Percentiles rank a stretch among this genome's conserved stretches.
phyloP scores from a whole-genome alignment of 2,329 filamentous ascomycete genomes.

The Tolypocladium paradoxum region DNA sequence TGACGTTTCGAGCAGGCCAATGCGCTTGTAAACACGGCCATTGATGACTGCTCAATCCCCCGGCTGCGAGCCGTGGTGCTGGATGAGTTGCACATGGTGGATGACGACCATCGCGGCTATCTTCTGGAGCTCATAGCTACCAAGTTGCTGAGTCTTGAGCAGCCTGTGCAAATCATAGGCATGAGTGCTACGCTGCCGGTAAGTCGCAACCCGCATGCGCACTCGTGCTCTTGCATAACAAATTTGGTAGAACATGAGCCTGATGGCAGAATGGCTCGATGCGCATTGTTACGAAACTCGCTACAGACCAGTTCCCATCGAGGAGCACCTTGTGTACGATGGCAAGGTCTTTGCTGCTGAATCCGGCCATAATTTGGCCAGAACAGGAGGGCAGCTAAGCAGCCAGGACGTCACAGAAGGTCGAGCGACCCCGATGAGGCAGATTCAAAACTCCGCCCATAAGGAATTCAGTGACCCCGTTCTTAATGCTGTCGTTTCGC shows the following conservation, averaged over 20 bases:
- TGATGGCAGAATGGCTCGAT: constrained; percentile 59
- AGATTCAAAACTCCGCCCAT: constrained; percentile 44
- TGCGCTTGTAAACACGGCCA: constrained; percentile 59
- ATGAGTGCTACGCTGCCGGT: constrained; percentile 74
- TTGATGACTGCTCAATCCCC: constrained; percentile 58
- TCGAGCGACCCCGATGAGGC: constrained; percentile 29
- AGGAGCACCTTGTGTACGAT: constrained; percentile 65
- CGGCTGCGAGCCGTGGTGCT: constrained; percentile 57
- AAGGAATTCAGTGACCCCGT: constrained; percentile 55
- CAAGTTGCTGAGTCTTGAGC: constrained; percentile 58
- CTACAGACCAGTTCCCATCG: constrained; percentile 64
- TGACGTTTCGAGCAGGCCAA: constrained; percentile 46
- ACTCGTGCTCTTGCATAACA: neutral
- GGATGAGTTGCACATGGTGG: constrained; percentile 75
- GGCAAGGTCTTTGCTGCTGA: constrained; percentile 54
- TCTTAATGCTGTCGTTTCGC: constrained; percentile 58
- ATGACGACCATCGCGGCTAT: constrained; percentile 66
- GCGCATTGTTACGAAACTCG: constrained; percentile 63
- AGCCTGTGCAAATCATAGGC: constrained; percentile 59
- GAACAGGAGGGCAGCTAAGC: constrained; percentile 42
- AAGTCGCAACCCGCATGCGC: constrained; percentile 13
- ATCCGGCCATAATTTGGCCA: constrained; percentile 43
- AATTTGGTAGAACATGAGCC: constrained; percentile 49
- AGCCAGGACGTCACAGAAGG: constrained; percentile 20
- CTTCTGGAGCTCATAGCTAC: constrained; percentile 64